Evolutionary conservation across 2,329 filamentous ascomycete species (phyloP), one percentile per base, ranked within the genome.

Genomic region (Sporothrix globosa): DNA sequence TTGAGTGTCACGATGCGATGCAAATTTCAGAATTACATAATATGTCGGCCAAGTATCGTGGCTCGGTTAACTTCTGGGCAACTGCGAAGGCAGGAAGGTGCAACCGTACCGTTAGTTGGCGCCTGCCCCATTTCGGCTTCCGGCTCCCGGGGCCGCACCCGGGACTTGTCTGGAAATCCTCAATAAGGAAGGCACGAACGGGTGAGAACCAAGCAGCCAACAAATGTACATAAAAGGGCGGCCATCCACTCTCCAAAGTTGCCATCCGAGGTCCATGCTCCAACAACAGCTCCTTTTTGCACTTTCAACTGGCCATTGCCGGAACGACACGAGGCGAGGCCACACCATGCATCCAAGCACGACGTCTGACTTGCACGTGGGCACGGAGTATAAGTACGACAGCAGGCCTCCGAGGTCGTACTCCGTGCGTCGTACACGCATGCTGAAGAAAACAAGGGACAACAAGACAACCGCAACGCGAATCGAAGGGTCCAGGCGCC

Each of bases 1-100:
- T 21, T 50, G 48, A 9, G 14, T 5, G n/a, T 41, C 54, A 41
- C 54, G 58, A 46, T 63, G 58, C 58, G 58, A 63, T 46, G 58
- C 39, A 46, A 46, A 10, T 50, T 10, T 19, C 21, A 46, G 9
- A 3, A 14, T 46, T 24, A 27, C 14, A 14, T 44, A 24, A 24
- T 21, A 21, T 2, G 34, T 60, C n/a, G 17, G 34, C 34, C 58
- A 17, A 27, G 21, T 30, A 17, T 10, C n/a, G 17, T 17, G 17
- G 39, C 56, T 61, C 17, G 11, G 58, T 19, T 21, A 27, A 14
- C 58, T 19, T 14, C 21, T 7, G 58, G n/a, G 24, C 4, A 46
- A 46, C 34, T 27, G 21, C 39, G 39, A 63, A 46, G 58, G 39
- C 21, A 9, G 58, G 39, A 63, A 63, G 58, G 39, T 7, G 39